phyloP scores from a whole-genome alignment of 805 yeast genomes.

The Yamadazyma laniorum region DNA sequence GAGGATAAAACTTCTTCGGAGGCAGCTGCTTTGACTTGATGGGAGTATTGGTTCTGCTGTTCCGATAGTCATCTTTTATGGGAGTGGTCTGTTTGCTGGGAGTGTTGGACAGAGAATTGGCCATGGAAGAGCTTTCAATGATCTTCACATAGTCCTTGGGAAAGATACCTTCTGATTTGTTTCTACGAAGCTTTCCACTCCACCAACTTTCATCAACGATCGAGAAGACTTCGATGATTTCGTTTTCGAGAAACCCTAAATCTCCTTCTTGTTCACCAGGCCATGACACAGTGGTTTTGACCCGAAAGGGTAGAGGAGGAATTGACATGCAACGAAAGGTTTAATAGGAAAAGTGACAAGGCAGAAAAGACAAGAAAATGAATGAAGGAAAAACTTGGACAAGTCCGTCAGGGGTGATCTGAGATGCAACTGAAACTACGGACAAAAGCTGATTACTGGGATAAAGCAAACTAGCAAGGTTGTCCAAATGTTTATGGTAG shows the following conservation, averaged over 20 bases:
- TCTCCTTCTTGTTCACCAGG: constrained; percentile 89
- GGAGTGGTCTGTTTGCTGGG: constrained; percentile 17
- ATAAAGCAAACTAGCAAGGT: no score
- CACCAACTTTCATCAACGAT: constrained; percentile 90
- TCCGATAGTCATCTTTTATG: constrained; percentile 1
- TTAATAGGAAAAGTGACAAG: neutral
- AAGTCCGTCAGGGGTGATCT: neutral
- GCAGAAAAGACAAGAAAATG: neutral
- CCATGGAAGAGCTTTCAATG: constrained; percentile 30
- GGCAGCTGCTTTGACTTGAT: constrained; percentile 11
- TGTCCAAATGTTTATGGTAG: no score
- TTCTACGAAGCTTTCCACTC: constrained; percentile 78
- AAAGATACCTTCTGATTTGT: constrained; percentile 79
- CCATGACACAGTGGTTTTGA: constrained; percentile 86
- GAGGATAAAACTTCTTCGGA: constrained; percentile 11
- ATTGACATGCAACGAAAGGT: constrained; percentile 13
- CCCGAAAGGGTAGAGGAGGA: constrained; percentile 65
- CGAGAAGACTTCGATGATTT: constrained; percentile 77
- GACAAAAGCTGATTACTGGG: no score
- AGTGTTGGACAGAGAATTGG: constrained; percentile 10
- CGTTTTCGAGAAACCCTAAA: constrained; percentile 92
- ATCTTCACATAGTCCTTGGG: constrained; percentile 82
- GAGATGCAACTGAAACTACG: no score
- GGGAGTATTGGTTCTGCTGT: constrained; percentile 13
- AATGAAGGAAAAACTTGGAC: no score